Evolutionary conservation across 257 asterid genomes (phyloP).

Genomic region (Solanum corneliomulleri): DNA sequence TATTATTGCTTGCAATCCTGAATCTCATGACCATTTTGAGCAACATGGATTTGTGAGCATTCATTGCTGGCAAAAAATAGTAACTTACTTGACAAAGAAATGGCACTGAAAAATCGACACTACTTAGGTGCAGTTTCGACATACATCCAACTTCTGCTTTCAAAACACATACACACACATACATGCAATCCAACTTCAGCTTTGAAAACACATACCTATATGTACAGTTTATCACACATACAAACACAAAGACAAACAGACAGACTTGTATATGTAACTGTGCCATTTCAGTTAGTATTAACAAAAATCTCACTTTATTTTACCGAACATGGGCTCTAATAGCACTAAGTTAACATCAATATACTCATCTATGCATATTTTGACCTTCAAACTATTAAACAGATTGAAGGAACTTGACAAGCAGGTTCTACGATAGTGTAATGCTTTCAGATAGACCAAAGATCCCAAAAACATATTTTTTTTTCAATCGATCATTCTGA

Average conservation of each 20-base stretch:
- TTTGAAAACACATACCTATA: neutral
- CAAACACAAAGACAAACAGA: neutral
- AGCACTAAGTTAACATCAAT: neutral
- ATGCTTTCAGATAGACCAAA: neutral
- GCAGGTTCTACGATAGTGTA: neutral
- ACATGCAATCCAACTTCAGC: neutral
- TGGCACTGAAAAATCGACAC: neutral
- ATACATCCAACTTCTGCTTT: neutral
- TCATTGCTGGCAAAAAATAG: constrained; percentile 37
- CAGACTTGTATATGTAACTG: neutral
- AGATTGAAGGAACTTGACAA: neutral
- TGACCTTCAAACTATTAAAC: neutral
- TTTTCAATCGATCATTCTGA: neutral
- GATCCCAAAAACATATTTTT: neutral
- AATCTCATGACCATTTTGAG: constrained; percentile 52
- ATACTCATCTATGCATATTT: neutral
- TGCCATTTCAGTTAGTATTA: neutral
- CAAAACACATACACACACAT: neutral
- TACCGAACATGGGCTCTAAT: neutral
- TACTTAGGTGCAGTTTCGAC: neutral
- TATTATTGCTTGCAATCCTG: constrained; percentile 56
- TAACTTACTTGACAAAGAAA: neutral
- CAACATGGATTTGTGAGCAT: constrained; percentile 71
- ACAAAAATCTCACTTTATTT: neutral
- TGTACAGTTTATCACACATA: neutral